phyloP scores from a whole-genome alignment of 495 filamentous ascomycete species.

The Hyaloscypha finlandica region DNA sequence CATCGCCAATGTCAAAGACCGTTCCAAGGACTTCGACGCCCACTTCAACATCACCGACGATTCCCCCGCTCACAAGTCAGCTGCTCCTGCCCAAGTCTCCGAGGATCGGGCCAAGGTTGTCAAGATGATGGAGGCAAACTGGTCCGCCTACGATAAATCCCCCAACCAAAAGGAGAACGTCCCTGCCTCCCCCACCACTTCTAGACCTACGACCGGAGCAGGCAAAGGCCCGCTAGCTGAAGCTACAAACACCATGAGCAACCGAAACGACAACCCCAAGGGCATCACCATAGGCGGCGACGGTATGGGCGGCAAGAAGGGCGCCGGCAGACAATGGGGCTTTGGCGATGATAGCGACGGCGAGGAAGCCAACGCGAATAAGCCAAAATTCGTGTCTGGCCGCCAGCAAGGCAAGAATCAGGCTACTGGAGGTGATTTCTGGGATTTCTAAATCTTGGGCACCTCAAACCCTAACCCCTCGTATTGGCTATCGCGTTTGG shows the following conservation, averaged over 20 bases:
- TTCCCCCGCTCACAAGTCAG: slow-evolving; percentile 45
- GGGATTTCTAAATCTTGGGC: slow-evolving; percentile 28
- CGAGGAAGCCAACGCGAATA: slow-evolving; percentile 30
- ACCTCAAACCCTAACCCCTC: neutral
- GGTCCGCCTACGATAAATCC: slow-evolving; percentile 63
- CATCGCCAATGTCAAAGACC: slow-evolving; percentile 66
- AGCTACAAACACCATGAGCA: slow-evolving; percentile 27
- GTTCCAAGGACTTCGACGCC: slow-evolving; percentile 69
- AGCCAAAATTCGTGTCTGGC: slow-evolving; percentile 27
- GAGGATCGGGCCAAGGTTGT: slow-evolving; percentile 59
- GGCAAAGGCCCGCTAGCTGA: slow-evolving; percentile 33
- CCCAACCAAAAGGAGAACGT: slow-evolving; percentile 52
- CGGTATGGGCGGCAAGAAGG: slow-evolving; percentile 74
- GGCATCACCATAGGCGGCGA: slow-evolving; percentile 53
- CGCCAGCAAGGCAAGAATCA: slow-evolving; percentile 24
- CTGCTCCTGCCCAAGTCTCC: slow-evolving; percentile 35
- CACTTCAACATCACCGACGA: slow-evolving; percentile 73
- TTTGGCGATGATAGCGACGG: slow-evolving; percentile 58
- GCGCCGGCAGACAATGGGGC: slow-evolving; percentile 58
- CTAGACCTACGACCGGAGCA: slow-evolving; percentile 22
- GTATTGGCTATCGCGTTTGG: too few species aligned
- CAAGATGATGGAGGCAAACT: slow-evolving; percentile 69
- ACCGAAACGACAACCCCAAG: slow-evolving; percentile 35
- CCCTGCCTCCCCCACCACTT: slow-evolving; percentile 28
- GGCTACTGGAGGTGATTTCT: slow-evolving; percentile 26